Evolutionary conservation across 106 monocot species (phyloP).

Genomic region (Alisma plantagoaquatica): DNA sequence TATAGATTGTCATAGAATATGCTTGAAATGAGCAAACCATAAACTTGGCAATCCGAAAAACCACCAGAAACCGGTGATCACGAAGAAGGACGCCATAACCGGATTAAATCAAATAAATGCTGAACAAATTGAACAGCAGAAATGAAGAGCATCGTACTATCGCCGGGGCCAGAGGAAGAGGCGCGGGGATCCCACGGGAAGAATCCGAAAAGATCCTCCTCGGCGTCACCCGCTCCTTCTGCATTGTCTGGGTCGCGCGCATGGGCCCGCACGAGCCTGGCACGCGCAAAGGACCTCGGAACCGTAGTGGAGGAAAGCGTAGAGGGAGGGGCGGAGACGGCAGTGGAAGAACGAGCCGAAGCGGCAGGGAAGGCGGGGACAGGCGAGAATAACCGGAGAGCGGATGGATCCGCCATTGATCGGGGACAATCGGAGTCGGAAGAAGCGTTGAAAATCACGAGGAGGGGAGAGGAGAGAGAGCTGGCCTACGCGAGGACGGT

Average conservation of each 20-base stretch:
- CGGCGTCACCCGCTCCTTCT: conserved; percentile 19
- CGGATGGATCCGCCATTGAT: conserved; percentile 28
- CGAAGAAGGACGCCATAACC: too few species aligned
- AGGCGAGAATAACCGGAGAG: conserved; percentile 24
- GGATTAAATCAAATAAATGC: too few species aligned
- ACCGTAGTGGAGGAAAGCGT: neutral
- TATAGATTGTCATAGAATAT: too few species aligned
- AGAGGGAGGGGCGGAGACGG: neutral
- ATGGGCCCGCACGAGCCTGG: conserved; percentile 14
- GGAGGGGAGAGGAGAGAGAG: neutral
- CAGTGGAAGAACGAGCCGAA: neutral
- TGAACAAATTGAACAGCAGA: too few species aligned
- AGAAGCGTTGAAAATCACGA: neutral
- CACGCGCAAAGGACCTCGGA: neutral
- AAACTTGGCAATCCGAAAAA: too few species aligned
- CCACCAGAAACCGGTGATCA: too few species aligned
- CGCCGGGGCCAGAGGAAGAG: conserved; percentile 12
- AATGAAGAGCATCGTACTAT: conserved; percentile 7
- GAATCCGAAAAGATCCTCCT: conserved; percentile 47
- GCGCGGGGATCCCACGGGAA: conserved; percentile 65
- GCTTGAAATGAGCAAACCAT: too few species aligned
- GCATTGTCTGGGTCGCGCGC: conserved; percentile 26
- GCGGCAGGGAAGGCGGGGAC: conserved; percentile 8
- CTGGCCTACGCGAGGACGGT: too few species aligned
- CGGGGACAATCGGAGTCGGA: neutral